Base-by-base conservation (phyloP, 192 early-diverging fungal genomes). In the Paraglomus brasilianum region DNA sequence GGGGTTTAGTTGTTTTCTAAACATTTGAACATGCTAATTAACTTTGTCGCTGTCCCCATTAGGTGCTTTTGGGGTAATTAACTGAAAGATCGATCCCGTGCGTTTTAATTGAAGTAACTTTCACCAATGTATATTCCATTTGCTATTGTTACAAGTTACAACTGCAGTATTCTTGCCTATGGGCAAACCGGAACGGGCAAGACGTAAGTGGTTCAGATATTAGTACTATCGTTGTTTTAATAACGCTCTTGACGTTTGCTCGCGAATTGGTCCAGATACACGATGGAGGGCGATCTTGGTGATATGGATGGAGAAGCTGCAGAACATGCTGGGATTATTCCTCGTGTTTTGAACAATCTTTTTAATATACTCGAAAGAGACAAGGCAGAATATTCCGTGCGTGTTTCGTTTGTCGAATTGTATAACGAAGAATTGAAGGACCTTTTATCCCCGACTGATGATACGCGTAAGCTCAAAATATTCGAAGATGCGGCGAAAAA, bases 391-490 rank as follows among this genome's bases (percentile, higher is more conserved):
- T 95, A 86, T 70, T 84, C 89, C 10, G 93, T 95, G 5, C 82
- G 83, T 24, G 86, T 98, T 10, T 96, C 95, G 45, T 93, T 87
- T 60, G 74, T 96, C 13, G 97, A 98, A 77, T 76, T 98, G 10
- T 98, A 97, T 80, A 98, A 98, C 72, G 95, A 98, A 76, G 91
- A 97, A 52, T 76, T 97, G 40, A 84, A 89, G n/a, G 97, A 98
- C 77, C 78, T 98, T 15, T 71, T 98, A n/a, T 81, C 85, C 1
- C 71, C 77, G 9, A 83, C 78, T 9, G 83, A 88, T 52, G 69
- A 78, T 4, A 47, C 70, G 7, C 75, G 74, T 17, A 84, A 85
- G 44, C 77, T 94, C 21, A 85, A 86, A 62, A 85, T 95, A 30
- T 88, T 80, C 68, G 92, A 93, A 48, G 90, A 91, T 50, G 71